Evolutionary conservation across 176 grass and related monocot species (phyloP).

Genomic region (Musa itinerans): DNA sequence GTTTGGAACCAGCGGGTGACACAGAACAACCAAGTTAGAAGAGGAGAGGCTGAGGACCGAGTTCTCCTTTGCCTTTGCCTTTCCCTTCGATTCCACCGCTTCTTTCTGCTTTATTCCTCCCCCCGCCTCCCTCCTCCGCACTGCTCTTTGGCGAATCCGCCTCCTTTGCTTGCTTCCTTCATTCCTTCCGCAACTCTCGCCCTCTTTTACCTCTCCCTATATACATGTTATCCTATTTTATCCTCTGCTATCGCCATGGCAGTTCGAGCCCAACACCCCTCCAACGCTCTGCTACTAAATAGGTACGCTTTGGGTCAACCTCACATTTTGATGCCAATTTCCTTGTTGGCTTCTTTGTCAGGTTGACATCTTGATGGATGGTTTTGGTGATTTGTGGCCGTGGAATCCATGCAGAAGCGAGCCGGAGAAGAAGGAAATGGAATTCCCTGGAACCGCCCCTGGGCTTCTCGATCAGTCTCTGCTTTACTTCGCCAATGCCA

Average conservation of each 20-base stretch:
- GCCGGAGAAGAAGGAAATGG: constrained; percentile 50
- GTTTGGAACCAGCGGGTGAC: too few species aligned
- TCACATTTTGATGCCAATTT: background rate
- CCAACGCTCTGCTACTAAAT: background rate
- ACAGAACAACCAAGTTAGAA: too few species aligned
- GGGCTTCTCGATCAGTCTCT: constrained; percentile 21
- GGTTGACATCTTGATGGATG: background rate
- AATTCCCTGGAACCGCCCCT: background rate
- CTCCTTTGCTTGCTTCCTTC: too few species aligned
- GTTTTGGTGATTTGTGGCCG: background rate
- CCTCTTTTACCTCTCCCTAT: background rate
- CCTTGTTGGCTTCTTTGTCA: background rate
- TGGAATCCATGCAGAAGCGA: constrained; percentile 39
- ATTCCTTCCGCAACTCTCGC: background rate
- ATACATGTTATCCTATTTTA: background rate
- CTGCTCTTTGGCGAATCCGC: too few species aligned
- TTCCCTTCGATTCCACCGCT: too few species aligned
- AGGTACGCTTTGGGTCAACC: background rate
- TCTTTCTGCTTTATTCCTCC: too few species aligned
- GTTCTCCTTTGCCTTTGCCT: too few species aligned
- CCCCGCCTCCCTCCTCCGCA: too few species aligned
- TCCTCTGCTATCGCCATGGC: background rate
- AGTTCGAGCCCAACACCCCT: background rate
- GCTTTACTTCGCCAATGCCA: constrained; percentile 24
- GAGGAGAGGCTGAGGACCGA: too few species aligned